Conservation (phyloP, 805 yeast genomes). For the Brettanomyces anomalus region DNA sequence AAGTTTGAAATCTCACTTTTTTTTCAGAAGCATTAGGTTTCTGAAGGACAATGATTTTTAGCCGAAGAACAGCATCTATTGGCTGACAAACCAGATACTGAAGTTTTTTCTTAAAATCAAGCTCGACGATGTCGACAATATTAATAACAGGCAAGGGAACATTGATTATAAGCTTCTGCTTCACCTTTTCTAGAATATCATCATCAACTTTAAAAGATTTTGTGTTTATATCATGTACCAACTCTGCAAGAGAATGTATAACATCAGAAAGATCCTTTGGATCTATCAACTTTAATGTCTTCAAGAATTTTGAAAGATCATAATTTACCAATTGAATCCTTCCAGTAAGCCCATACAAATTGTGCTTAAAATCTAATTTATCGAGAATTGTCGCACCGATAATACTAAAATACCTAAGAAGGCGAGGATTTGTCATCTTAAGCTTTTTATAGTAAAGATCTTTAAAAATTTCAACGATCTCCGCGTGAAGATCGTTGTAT, state of each 20-base stretch:
- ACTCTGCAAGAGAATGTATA: constrained; percentile 6
- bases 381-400: constrained; percentile 13
- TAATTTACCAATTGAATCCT: constrained; percentile 11
- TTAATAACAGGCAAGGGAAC: constrained; percentile 58
- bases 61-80: constrained; percentile 33
- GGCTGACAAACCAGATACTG: constrained; percentile 58
- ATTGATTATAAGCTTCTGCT: constrained; percentile 28
- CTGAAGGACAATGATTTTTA: constrained; percentile 23
- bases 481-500: constrained; percentile 39
- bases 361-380: constrained; percentile 16
- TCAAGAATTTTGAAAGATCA: constrained; percentile 3
- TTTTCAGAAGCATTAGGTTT: constrained; percentile 14
- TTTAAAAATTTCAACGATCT: constrained; percentile 27
- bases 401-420: constrained; percentile 16
- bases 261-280: constrained; percentile 9
- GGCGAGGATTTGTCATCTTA: constrained; percentile 2
- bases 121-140: constrained; percentile 50
- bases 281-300: constrained; percentile 7
- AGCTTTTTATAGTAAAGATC: constrained; percentile 10
- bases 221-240: constrained; percentile 5
- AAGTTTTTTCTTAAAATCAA: constrained; percentile 28
- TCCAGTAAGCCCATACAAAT: constrained; percentile 20
- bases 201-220: constrained; percentile 5
- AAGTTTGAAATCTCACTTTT: constrained; percentile 20
- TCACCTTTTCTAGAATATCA: neutral